Base-by-base conservation (phyloP, 1,139 yeast genomes). In the Pichia sp. region DNA sequence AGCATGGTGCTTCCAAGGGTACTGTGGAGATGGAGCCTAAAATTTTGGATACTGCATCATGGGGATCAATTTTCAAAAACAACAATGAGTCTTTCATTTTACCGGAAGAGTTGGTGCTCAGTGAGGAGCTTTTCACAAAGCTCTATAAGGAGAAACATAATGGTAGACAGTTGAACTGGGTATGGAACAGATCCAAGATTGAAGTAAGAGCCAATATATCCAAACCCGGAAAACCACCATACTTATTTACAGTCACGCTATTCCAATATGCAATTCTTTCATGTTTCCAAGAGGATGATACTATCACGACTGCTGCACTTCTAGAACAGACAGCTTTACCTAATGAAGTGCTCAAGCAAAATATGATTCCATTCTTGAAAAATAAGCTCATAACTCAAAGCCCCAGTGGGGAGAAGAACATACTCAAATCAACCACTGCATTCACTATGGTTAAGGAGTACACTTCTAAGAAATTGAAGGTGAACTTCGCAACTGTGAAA, bases 121-220 rank as follows among this genome's bases (percentile, higher is more conserved):
- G 93, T 2, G 76, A 82, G 49, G 75, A 77, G 34, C 72, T 74
- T 42, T 77, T 91, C 40, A 77, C 77, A 41, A 69, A 71, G 30
- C 71, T 82, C 43, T 93, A 91, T 56, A 70, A 74, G 33, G 65
- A 69, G 32, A 83, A 83, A 52, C 96, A 91, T 58, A 74, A 69
- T 42, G 97, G 97, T 12, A 73, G 98, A 58, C 79, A 86, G 48
- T 72, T 93, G 52, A 82, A 84, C 54, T 93, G 98, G 98, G 70
- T 91, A 41, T 93, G 97, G 96, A 84, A 86, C 49, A 78, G 86
- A 55, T 86, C 94, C 30, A 83, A 93, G 59, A 94, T 94, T 45
- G 99, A 93, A 56, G 63, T 93, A 38, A 83, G 78, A 59, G 95
- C 94, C n/a, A 83, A 84, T 54, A 72, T 87, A 46, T 74, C 91